Conservation (phyloP, 805 yeast species). For the Saccharomycopsis sp. region DNA sequence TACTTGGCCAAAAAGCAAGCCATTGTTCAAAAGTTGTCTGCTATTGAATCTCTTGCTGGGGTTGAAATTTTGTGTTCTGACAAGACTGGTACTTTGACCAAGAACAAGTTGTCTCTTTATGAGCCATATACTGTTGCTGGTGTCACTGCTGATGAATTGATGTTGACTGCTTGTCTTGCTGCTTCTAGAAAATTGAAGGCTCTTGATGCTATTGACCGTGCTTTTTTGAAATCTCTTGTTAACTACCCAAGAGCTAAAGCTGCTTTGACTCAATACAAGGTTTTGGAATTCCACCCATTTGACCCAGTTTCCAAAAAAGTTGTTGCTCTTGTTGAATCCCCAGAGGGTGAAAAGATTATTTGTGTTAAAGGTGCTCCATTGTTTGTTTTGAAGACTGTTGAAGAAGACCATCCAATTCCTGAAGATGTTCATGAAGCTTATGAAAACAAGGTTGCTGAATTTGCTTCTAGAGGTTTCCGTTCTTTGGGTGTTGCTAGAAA, state of each 20-base stretch:
- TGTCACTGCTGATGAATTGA: conserved; percentile 90
- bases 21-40: conserved; percentile 92
- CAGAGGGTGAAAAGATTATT: conserved; percentile 88
- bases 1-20: conserved; percentile 96
- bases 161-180: conserved; percentile 96
- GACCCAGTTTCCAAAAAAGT: conserved; percentile 97
- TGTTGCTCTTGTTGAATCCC: conserved; percentile 89
- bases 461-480: conserved; percentile 97
- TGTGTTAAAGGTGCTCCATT: conserved; percentile 99
- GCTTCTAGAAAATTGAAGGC: conserved; percentile 98
- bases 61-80: conserved; percentile 97
- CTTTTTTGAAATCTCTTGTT: conserved; percentile 86
- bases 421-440: conserved; percentile 90
- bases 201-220: conserved; percentile 94
- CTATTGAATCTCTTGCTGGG: conserved; percentile 95
- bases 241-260: conserved; percentile 86
- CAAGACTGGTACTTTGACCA: conserved; percentile 97
- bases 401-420: conserved; percentile 93
- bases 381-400: conserved; percentile 92
- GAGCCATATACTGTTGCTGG: conserved; percentile 98
- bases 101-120: conserved; percentile 90
- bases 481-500: conserved; percentile 98
- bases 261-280: conserved; percentile 89
- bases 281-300: conserved; percentile 91
- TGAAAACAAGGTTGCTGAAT: conserved; percentile 95